Evolutionary conservation across 169 alveolate species (phyloP).

Genomic region (Eimeria maxima): DNA sequence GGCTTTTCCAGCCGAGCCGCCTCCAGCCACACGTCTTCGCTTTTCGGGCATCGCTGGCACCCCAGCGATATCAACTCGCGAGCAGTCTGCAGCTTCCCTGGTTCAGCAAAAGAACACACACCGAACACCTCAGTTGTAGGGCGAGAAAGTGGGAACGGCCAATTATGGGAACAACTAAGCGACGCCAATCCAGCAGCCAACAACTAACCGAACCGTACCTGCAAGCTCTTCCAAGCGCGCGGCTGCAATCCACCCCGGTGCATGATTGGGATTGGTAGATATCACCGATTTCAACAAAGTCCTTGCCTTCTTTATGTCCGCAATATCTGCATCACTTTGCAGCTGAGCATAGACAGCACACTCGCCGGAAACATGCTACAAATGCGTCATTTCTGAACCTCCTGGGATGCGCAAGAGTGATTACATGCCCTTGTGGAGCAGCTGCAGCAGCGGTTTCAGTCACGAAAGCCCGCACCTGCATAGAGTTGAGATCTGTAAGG

Average conservation of each 20-base stretch:
- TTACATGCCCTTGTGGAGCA: neutral
- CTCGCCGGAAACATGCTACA: neutral
- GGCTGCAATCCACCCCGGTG: slow-evolving; percentile 99
- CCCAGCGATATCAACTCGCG: slow-evolving; percentile 98
- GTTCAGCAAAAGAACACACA: neutral
- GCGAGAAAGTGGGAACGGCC: neutral
- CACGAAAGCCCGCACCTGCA: slow-evolving; percentile 84
- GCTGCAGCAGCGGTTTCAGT: neutral
- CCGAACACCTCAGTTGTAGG: neutral
- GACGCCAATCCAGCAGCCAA: neutral
- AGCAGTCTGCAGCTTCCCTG: slow-evolving; percentile 96
- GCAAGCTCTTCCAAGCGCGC: slow-evolving; percentile 99
- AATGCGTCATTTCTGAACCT: neutral
- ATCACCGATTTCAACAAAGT: slow-evolving; percentile 89
- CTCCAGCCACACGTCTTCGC: slow-evolving; percentile 99
- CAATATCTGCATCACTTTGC: slow-evolving; percentile 94
- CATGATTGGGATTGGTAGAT: slow-evolving; percentile 97
- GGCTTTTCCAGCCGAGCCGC: slow-evolving; percentile 98
- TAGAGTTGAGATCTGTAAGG: slow-evolving; percentile 95
- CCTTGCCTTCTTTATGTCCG: slow-evolving; percentile 97
- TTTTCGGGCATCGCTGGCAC: slow-evolving; percentile 97
- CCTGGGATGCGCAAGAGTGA: neutral
- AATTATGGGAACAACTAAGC: neutral
- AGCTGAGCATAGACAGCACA: slow-evolving; percentile 78
- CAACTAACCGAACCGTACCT: slow-evolving; percentile 81